Evolutionary conservation across 169 alveolate genomes (phyloP), one percentile per base, ranked within the genome.

Genomic region (Cryptosporidium felis): DNA sequence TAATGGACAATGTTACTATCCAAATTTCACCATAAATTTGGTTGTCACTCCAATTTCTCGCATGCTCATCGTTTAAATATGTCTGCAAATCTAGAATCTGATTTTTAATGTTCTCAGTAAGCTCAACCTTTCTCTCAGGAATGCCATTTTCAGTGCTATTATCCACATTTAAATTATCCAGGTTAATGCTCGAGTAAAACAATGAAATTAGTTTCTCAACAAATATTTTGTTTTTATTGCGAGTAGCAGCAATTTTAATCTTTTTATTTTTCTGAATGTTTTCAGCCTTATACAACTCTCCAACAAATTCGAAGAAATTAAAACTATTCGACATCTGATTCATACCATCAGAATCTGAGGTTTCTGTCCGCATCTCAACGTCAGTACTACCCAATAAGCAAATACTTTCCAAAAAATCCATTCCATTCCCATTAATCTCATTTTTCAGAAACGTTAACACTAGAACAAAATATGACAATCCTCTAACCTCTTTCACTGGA

Each of bases 1-100:
- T 9, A 30, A 65, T 1, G 5, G 81, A 65, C 21, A 65, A 23
- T 45, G 49, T 5, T n/a, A 65, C 49, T 0, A 49, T 45, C 85
- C 85, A 74, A 10, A 14, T 74, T 41, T 74, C 85, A 18, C 85
- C 85, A 74, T 51, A 74, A 14, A 49, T 46, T 21, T 65, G 34
- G 0, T 21, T 28, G 16, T 47, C 26, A 45, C 36, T 49, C 81
- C 81, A 65, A 28, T 65, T 65, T 12, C n/a, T 32, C 34, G n/a
- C 36, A n/a, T n/a, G n/a, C 12, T 46, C 61, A 14, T 65, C 81
- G 28, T 14, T 28, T 32, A 65, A 23, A 46, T 8, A 32, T 5
- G 14, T 26, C 32, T 65, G 32, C 38, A 65, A 46, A 30, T 21
- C 5, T 8, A 14, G 26, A 46, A 44, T 0, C n/a, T n/a, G n/a